phyloP scores from a whole-genome alignment of 129 eudicot species.

The Chrysanthemum makinoi region DNA sequence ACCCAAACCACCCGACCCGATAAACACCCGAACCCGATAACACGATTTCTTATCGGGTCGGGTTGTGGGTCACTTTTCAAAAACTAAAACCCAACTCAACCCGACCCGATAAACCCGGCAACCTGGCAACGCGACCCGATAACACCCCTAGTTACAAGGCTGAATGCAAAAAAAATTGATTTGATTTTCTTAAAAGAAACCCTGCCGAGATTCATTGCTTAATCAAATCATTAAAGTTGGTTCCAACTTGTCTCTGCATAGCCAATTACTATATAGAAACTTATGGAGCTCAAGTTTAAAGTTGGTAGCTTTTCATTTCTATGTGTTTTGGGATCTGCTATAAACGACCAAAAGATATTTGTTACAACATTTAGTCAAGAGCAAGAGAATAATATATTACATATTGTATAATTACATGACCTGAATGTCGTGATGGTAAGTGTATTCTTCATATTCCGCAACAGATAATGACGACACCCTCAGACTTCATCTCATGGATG shows the following conservation, averaged over 20 bases:
- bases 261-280: neutral
- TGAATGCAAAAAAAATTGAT: too few relatives aligned
- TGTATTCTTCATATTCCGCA: constrained; percentile 1
- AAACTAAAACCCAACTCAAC: too few relatives aligned
- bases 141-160: too few relatives aligned
- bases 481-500: constrained; percentile 75
- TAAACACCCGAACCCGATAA: too few relatives aligned
- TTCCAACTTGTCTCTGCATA: neutral
- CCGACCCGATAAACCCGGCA: too few relatives aligned
- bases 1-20: too few relatives aligned
- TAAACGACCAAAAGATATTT: constrained; percentile 11
- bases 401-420: constrained; percentile 13
- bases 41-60: too few relatives aligned
- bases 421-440: neutral
- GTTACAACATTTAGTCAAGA: constrained; percentile 1
- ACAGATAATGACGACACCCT: constrained; percentile 67
- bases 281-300: neutral
- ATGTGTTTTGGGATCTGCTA: constrained; percentile 12
- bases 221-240: too few relatives aligned
- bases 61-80: too few relatives aligned
- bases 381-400: neutral
- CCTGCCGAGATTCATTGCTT: neutral
- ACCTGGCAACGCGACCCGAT: too few relatives aligned
- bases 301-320: neutral
- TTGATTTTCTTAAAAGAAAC: too few relatives aligned